Evolutionary conservation across 306 rosid genomes (phyloP).

Genomic region (Abrus precatorius): DNA sequence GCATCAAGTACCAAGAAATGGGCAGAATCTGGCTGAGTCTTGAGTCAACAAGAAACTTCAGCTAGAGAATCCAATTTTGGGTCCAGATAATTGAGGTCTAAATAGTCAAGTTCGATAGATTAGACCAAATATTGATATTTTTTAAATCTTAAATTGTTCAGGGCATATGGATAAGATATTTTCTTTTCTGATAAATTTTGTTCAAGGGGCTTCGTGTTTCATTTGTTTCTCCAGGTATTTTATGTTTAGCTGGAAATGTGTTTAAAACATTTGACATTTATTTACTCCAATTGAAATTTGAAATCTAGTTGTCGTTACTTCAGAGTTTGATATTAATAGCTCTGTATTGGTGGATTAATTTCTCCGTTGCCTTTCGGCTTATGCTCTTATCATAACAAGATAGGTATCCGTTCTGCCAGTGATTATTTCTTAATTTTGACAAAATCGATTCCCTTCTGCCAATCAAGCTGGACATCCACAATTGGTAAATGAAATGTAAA

Average conservation of each 20-base stretch:
- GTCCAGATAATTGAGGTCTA: slow-evolving; percentile 55
- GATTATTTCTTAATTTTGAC: too few species aligned
- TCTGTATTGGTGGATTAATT: neutral
- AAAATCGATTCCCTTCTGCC: too few species aligned
- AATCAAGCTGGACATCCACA: too few species aligned
- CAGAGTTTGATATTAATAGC: neutral
- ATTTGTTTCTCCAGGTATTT: slow-evolving; percentile 44
- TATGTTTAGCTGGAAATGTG: slow-evolving; percentile 48
- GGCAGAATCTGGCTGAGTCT: slow-evolving; percentile 62
- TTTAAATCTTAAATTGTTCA: slow-evolving; percentile 50
- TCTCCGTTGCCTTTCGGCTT: neutral
- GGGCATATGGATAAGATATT: slow-evolving; percentile 53
- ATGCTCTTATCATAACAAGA: neutral
- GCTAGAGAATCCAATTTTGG: slow-evolving; percentile 62
- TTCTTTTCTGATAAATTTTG: slow-evolving; percentile 47
- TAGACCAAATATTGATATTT: slow-evolving; percentile 54
- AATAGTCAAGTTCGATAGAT: slow-evolving; percentile 47
- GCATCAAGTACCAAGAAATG: slow-evolving; percentile 66
- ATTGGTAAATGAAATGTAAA: neutral
- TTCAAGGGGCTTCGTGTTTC: slow-evolving; percentile 43
- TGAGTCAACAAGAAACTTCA: slow-evolving; percentile 45
- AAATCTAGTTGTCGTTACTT: slow-evolving; percentile 27
- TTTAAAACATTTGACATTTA: slow-evolving; percentile 50
- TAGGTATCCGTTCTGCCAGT: too few species aligned
- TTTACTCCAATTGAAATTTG: slow-evolving; percentile 37